Conservation (phyloP, 768 basidiomycete genomes). For the Russula virescens region DNA sequence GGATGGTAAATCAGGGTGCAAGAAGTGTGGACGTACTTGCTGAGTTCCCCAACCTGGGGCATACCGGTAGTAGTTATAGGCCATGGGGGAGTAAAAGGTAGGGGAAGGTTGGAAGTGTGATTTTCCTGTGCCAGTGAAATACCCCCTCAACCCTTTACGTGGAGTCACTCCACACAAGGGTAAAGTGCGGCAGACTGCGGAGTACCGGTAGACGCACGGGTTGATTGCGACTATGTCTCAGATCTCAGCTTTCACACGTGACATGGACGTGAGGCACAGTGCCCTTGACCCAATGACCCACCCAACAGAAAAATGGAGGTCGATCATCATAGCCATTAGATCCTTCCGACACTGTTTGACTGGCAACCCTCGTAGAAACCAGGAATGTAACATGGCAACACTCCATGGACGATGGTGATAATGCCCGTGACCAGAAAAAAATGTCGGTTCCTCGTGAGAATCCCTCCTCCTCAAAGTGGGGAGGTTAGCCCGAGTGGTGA, state of each 20-base stretch:
- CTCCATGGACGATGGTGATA: not conserved
- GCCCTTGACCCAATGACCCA: slow-evolving; percentile 3
- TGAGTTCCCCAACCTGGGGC: slow-evolving; percentile 47
- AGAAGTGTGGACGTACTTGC: slow-evolving; percentile 29
- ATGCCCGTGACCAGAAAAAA: not conserved
- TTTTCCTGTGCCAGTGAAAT: not conserved
- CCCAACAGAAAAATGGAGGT: not conserved
- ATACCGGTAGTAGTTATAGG: slow-evolving; percentile 42
- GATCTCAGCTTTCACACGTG: not conserved
- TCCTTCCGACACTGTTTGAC: not conserved
- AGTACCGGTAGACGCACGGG: not conserved
- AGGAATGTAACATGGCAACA: not conserved
- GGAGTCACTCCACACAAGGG: not conserved
- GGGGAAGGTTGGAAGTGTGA: not conserved
- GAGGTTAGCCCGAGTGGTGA: not conserved
- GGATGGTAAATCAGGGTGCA: not conserved
- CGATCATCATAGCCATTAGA: not conserved
- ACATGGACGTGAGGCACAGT: not conserved
- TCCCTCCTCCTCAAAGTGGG: not conserved
- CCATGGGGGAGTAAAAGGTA: slow-evolving; percentile 33
- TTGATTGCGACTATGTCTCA: too few species aligned
- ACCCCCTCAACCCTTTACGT: not conserved
- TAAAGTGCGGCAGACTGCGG: not conserved
- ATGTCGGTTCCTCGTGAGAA: not conserved
- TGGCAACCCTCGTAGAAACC: not conserved